phyloP scores from a whole-genome alignment of 768 basidiomycete genomes.

The Chalciporus piperatus region DNA sequence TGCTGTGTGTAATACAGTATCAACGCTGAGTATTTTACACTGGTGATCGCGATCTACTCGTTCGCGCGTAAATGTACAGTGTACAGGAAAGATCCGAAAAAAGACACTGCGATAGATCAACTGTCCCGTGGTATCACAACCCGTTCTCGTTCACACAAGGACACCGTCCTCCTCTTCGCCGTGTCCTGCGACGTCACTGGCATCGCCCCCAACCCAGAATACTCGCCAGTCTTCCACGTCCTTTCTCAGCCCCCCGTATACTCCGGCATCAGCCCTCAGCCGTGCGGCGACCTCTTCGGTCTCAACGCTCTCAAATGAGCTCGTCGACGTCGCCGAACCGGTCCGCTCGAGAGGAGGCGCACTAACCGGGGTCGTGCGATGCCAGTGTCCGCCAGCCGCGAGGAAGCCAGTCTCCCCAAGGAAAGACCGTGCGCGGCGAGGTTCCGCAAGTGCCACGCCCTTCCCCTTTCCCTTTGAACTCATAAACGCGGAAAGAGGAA shows the following conservation, averaged over 20 bases:
- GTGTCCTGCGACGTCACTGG: slow-evolving; percentile 24
- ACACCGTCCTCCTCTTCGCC: slow-evolving; percentile 31
- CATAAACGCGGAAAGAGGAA: slow-evolving; percentile 49
- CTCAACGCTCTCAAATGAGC: slow-evolving; percentile 50
- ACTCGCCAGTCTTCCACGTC: slow-evolving; percentile 75
- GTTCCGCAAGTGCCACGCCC: slow-evolving; percentile 42
- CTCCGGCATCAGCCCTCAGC: slow-evolving; percentile 56
- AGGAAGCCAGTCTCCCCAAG: slow-evolving; percentile 58
- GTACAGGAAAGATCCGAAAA: not conserved
- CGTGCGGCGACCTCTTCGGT: slow-evolving; percentile 47
- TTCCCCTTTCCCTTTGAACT: slow-evolving; percentile 43
- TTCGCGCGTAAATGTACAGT: no score
- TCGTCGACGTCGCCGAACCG: slow-evolving; percentile 41
- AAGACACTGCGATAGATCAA: not conserved
- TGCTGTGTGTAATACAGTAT: slow-evolving; percentile 19
- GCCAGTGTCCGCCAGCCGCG: slow-evolving; percentile 47
- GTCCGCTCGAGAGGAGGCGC: slow-evolving; percentile 41
- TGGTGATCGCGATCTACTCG: slow-evolving; percentile 7
- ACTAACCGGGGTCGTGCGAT: slow-evolving; percentile 26
- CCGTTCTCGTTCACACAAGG: slow-evolving; percentile 20
- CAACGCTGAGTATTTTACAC: slow-evolving; percentile 19
- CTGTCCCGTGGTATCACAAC: not conserved
- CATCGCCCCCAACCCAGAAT: slow-evolving; percentile 75
- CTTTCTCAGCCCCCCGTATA: slow-evolving; percentile 78
- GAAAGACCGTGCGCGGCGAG: slow-evolving; percentile 55